Evolutionary conservation across 2,329 filamentous ascomycete species (phyloP).

Genomic region (Cercospora beticola): DNA sequence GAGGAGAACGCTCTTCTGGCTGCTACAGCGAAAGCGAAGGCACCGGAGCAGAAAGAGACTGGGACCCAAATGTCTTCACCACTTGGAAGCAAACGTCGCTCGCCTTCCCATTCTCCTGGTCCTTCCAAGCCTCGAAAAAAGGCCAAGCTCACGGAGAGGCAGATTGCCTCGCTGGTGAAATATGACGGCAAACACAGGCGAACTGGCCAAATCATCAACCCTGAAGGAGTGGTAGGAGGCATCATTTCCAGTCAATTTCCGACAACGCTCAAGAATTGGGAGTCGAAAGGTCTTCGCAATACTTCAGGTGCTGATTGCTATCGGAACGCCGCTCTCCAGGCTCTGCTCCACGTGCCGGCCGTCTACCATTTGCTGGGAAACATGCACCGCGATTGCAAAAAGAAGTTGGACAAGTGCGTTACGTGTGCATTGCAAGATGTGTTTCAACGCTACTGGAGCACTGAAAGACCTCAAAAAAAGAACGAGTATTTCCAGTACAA

Average conservation of each 20-base stretch:
- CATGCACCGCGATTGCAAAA: conserved; percentile 14
- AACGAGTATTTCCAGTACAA: background rate
- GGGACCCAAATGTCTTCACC: background rate
- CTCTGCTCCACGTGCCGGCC: conserved; percentile 18
- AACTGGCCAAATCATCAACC: background rate
- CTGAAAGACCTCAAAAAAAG: background rate
- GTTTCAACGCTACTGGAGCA: background rate
- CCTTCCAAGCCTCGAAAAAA: background rate
- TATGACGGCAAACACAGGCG: background rate
- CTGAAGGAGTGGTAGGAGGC: background rate
- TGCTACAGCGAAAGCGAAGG: background rate
- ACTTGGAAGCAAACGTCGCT: background rate
- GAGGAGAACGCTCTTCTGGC: background rate
- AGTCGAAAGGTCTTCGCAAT: conserved; percentile 22
- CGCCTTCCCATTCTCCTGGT: background rate
- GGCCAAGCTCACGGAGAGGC: background rate
- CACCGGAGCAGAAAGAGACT: background rate
- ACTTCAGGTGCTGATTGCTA: conserved; percentile 14
- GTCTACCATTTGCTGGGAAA: conserved; percentile 17
- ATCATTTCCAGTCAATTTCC: background rate
- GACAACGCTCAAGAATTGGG: background rate
- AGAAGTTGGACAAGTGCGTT: background rate
- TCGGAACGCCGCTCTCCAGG: conserved; percentile 18
- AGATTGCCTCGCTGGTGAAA: background rate
- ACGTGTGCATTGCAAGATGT: background rate